phyloP scores from a whole-genome alignment of 805 yeast genomes.

The Starmerella floris region DNA sequence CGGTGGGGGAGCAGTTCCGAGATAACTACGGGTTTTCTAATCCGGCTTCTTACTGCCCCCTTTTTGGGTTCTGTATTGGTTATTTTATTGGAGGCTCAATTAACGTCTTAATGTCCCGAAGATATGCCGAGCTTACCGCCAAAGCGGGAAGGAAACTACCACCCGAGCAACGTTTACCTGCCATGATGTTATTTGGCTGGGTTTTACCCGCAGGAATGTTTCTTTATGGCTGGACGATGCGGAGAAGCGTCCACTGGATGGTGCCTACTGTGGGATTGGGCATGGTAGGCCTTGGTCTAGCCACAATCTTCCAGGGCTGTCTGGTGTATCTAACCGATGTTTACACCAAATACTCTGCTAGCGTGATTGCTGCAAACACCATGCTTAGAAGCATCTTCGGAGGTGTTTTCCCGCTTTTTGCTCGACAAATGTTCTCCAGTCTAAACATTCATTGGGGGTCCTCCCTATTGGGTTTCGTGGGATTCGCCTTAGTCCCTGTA shows the following conservation, averaged over 20 bases:
- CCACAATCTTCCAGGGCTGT: conserved; percentile 46
- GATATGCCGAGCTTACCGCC: conserved; percentile 26
- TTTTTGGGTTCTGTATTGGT: conserved; percentile 28
- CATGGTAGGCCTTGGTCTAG: conserved; percentile 40
- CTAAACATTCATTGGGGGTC: conserved; percentile 44
- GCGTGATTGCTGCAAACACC: conserved; percentile 51
- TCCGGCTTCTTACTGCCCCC: conserved; percentile 26
- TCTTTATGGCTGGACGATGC: conserved; percentile 83
- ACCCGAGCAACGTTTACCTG: conserved; percentile 69
- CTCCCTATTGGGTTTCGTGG: conserved; percentile 36
- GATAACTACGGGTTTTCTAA: conserved; percentile 26
- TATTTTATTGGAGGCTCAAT: conserved; percentile 27
- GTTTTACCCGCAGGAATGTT: conserved; percentile 64
- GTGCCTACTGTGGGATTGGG: conserved; percentile 45
- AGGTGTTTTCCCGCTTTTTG: conserved; percentile 53
- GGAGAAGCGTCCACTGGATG: conserved; percentile 44
- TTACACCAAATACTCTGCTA: conserved; percentile 44
- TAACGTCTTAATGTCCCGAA: conserved; percentile 23
- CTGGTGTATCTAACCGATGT: conserved; percentile 50
- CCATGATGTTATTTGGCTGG: conserved; percentile 58
- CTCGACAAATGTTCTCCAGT: conserved; percentile 41
- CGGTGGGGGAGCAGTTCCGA: conserved; percentile 29
- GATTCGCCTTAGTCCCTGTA: conserved; percentile 34
- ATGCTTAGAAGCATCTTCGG: conserved; percentile 44
- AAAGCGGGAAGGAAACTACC: conserved; percentile 35